Percentiles rank a stretch among this genome's conserved stretches.
These are phyloP conservation scores for Naganishia sp. DNA, from an alignment of 1,284 basidiomycete species.

Conservation along the genomic window DNA sequence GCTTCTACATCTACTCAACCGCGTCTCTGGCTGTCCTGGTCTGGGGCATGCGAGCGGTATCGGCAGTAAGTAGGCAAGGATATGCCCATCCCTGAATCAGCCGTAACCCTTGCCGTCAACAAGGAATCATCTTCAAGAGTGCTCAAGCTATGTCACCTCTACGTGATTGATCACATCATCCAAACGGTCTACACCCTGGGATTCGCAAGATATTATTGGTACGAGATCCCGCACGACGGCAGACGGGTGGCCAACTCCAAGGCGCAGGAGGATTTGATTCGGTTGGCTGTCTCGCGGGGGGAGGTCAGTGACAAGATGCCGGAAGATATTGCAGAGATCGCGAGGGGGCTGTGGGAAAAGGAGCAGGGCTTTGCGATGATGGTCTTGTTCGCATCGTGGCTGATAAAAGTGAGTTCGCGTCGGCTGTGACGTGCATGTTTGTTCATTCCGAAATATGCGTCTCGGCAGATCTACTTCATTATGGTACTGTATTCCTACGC, in stretches of 20 bases:
- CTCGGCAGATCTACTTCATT: conserved; percentile 81
- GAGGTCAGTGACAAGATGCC: conserved; percentile 43
- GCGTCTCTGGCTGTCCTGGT: conserved; percentile 74
- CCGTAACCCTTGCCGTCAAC: conserved; percentile 8
- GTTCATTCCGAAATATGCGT: too few species aligned
- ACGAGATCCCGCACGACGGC: conserved; percentile 87
- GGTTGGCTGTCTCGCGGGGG: conserved; percentile 48
- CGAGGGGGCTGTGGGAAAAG: conserved; percentile 79
- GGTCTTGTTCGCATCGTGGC: conserved; percentile 76
- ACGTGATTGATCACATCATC: conserved; percentile 87
- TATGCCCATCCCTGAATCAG: neutral
- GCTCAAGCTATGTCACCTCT: conserved; percentile 88
- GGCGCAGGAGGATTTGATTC: conserved; percentile 79
- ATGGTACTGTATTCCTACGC: conserved; percentile 91
- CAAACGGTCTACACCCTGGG: conserved; percentile 89
- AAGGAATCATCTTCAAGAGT: conserved; percentile 84
- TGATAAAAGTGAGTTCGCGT: conserved; percentile 72
- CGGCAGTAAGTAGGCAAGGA: conserved; percentile 63
- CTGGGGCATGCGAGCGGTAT: conserved; percentile 84
- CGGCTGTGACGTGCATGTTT: neutral
- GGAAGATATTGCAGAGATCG: conserved; percentile 61
- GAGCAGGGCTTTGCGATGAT: conserved; percentile 80
- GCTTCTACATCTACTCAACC: conserved; percentile 89
- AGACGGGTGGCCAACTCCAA: conserved; percentile 72
- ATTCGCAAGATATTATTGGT: conserved; percentile 88